phyloP scores from a whole-genome alignment of 2,329 filamentous ascomycete species.

The Thelonectria discophora region DNA sequence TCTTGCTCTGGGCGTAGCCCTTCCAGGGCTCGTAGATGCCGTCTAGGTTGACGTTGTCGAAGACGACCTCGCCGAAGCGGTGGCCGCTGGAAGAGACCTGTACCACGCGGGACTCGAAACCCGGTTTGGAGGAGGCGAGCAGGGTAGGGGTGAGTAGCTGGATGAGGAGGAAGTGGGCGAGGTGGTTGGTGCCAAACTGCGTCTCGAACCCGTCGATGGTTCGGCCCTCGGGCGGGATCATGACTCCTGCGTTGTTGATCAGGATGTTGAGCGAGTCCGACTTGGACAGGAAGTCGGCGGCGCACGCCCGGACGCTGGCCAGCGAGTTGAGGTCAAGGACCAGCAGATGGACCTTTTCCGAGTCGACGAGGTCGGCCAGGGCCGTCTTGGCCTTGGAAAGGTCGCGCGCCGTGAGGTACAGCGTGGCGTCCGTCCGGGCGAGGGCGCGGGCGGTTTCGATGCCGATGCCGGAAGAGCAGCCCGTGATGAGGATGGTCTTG shows the following conservation, averaged over 20 bases:
- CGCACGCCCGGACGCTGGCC: constrained; percentile 34
- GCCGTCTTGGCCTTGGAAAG: neutral
- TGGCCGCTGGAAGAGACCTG: constrained; percentile 9
- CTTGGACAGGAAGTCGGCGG: constrained; percentile 24
- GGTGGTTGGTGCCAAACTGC: constrained; percentile 32
- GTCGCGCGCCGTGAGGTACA: constrained; percentile 4
- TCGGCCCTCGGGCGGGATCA: constrained; percentile 19
- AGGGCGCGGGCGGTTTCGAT: constrained; percentile 5
- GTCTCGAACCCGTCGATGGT: constrained; percentile 31
- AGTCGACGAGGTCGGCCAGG: constrained; percentile 18
- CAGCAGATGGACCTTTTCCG: constrained; percentile 25
- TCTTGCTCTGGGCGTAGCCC: constrained; percentile 59
- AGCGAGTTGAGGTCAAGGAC: constrained; percentile 39
- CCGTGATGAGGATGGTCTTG: neutral
- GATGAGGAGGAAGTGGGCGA: constrained; percentile 30
- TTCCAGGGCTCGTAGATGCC: constrained; percentile 39
- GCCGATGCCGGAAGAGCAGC: constrained; percentile 6
- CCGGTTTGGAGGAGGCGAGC: neutral
- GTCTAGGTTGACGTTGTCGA: constrained; percentile 2
- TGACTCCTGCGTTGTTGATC: constrained; percentile 41
- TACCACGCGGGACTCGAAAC: constrained; percentile 13
- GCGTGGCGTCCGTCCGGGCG: neutral
- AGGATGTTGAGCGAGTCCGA: constrained; percentile 24
- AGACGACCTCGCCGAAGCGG: neutral
- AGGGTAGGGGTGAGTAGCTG: constrained; percentile 16